These are phyloP conservation scores for Coniochaeta ligniaria DNA, from an alignment of 2,329 filamentous ascomycete species.

Conservation along the genomic window DNA sequence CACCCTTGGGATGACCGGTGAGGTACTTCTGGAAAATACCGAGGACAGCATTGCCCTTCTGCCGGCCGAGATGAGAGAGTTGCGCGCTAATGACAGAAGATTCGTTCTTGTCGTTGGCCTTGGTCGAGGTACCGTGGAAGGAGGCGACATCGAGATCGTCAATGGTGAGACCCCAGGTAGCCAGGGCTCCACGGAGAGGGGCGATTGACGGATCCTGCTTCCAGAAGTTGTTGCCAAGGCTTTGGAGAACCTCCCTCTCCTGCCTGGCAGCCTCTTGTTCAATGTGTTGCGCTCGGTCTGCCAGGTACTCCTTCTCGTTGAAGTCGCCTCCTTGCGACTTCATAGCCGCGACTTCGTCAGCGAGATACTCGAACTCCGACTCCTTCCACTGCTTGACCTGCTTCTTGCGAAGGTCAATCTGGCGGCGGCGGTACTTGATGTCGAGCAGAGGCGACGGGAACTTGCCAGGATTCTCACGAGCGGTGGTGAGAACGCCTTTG, in stretches of 20 bases:
- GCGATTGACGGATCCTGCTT: conserved; percentile 90
- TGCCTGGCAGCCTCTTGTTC: conserved; percentile 82
- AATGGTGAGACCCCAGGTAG: conserved; percentile 96
- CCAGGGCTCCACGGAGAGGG: conserved; percentile 88
- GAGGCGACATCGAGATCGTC: conserved; percentile 93
- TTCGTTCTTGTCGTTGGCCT: conserved; percentile 99
- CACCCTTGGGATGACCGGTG: conserved; percentile 98
- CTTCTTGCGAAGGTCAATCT: conserved; percentile 87
- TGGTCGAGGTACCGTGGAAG: conserved; percentile 97
- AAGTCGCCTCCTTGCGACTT: conserved; percentile 70
- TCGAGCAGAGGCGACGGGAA: conserved; percentile 94
- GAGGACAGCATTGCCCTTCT: conserved; percentile 91
- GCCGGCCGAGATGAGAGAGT: conserved; percentile 86
- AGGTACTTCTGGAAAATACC: conserved; percentile 99
- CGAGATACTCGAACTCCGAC: conserved; percentile 84
- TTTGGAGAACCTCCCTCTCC: conserved; percentile 86
- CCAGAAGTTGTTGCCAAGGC: conserved; percentile 98
- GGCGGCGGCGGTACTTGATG: conserved; percentile 93
- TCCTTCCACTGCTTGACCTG: conserved; percentile 97
- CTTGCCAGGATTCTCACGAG: conserved; percentile 82
- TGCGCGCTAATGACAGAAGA: conserved; percentile 96
- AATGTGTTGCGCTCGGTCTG: conserved; percentile 80
- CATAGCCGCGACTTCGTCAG: conserved; percentile 88
- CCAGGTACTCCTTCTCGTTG: conserved; percentile 75
- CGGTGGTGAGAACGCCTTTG: conserved; percentile 92